Evolutionary conservation across 805 yeast genomes (phyloP).

Genomic region (Candida nitratophila): DNA sequence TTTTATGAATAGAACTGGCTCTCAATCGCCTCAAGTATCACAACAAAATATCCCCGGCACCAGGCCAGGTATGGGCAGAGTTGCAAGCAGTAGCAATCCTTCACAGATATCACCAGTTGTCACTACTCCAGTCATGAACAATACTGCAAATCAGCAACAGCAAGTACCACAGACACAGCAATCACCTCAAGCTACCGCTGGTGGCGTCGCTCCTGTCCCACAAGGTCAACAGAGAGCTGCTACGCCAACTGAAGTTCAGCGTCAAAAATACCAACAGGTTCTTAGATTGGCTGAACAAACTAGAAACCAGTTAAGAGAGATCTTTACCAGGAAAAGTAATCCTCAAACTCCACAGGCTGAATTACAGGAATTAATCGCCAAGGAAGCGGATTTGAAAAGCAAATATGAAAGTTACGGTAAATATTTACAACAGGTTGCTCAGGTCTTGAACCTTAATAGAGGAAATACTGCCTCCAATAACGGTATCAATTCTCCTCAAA

Average conservation of each 20-base stretch:
- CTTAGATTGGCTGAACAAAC: slow-evolving; percentile 41
- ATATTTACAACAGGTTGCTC: slow-evolving; percentile 33
- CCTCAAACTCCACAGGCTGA: slow-evolving; percentile 39
- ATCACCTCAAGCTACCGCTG: too few species aligned
- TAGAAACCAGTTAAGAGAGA: slow-evolving; percentile 40
- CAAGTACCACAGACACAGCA: neutral
- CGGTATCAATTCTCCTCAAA: slow-evolving; percentile 1
- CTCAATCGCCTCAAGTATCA: slow-evolving; percentile 6
- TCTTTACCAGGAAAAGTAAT: slow-evolving; percentile 40
- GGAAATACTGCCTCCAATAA: neutral
- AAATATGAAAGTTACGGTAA: slow-evolving; percentile 43
- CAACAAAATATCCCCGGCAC: slow-evolving; percentile 12
- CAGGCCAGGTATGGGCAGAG: slow-evolving; percentile 16
- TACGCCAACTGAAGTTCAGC: slow-evolving; percentile 20
- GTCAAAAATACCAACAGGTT: slow-evolving; percentile 35
- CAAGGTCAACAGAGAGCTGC: slow-evolving; percentile 18
- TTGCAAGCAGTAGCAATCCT: neutral
- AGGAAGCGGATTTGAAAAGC: slow-evolving; percentile 39
- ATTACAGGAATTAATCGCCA: slow-evolving; percentile 35
- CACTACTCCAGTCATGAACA: neutral
- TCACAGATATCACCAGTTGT: neutral
- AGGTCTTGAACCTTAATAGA: neutral
- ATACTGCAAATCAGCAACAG: neutral
- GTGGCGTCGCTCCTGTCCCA: slow-evolving; percentile 11
- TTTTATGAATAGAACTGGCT: slow-evolving; percentile 5